Evolutionary conservation across 2,329 filamentous ascomycete genomes (phyloP).

Genomic region (Periconia digitata): DNA sequence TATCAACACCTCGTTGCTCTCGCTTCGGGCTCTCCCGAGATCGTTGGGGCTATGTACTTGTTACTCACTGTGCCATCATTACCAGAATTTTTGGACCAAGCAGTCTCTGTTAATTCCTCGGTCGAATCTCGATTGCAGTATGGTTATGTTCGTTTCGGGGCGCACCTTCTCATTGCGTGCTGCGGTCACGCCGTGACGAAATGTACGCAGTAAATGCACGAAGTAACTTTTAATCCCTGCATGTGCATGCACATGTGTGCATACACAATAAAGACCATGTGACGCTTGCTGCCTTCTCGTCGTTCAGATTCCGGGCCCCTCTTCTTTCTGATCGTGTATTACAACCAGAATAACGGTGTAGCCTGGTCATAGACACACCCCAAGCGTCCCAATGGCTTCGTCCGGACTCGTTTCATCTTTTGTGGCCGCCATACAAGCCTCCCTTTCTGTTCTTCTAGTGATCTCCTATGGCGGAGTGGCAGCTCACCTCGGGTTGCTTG

Average conservation of each 20-base stretch:
- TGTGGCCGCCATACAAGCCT: slow-evolving; percentile 57
- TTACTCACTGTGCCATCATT: too few relatives aligned
- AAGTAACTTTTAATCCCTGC: neutral
- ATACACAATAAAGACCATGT: neutral
- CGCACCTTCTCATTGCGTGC: slow-evolving; percentile 10
- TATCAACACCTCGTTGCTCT: too few relatives aligned
- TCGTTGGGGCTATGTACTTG: too few relatives aligned
- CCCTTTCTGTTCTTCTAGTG: slow-evolving; percentile 55
- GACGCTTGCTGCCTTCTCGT: neutral
- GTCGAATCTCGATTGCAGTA: too few relatives aligned
- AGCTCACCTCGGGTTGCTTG: slow-evolving; percentile 51
- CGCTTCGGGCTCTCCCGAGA: too few relatives aligned
- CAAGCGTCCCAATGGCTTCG: slow-evolving; percentile 8
- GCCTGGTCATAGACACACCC: neutral
- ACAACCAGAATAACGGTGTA: neutral
- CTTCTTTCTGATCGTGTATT: neutral
- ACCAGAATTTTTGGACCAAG: too few relatives aligned
- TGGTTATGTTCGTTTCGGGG: neutral
- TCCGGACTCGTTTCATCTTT: slow-evolving; percentile 43
- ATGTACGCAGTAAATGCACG: slow-evolving; percentile 12
- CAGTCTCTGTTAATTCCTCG: too few relatives aligned
- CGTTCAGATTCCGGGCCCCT: too few relatives aligned
- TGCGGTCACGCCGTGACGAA: slow-evolving; percentile 14
- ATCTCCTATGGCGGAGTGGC: slow-evolving; percentile 55
- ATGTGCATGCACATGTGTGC: neutral